Conservation (phyloP, 108 stramenopile species). For the Pelagomonas calceolata region DNA sequence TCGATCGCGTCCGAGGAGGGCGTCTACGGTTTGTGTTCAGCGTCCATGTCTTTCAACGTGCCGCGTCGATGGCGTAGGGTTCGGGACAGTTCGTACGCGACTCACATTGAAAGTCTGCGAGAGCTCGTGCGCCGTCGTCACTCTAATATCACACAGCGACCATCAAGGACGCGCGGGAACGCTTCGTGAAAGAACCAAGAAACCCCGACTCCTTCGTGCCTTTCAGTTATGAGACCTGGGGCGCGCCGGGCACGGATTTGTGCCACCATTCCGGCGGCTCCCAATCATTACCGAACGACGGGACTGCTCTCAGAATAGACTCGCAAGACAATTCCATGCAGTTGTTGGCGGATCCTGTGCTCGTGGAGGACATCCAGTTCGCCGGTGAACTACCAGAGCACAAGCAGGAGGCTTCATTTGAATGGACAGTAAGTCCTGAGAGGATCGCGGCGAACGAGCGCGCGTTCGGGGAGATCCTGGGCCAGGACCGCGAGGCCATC, state of each 20-base stretch:
- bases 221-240: slow-evolving; percentile 17
- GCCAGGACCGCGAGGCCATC: slow-evolving; percentile 19
- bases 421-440: slow-evolving; percentile 27
- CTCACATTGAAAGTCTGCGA: slow-evolving; percentile 40
- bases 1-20: slow-evolving; percentile 54
- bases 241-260: no score
- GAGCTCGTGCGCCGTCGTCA: slow-evolving; percentile 45
- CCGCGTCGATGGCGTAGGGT: slow-evolving; percentile 36
- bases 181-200: slow-evolving; percentile 42
- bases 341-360: slow-evolving; percentile 39
- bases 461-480: slow-evolving; percentile 32
- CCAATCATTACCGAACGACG: no score
- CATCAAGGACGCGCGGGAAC: slow-evolving; percentile 49
- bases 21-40: no score
- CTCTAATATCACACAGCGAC: slow-evolving; percentile 36
- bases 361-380: slow-evolving; percentile 51
- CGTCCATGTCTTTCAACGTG: no score
- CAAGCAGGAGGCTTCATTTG: no score
- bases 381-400: no score
- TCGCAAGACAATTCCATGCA: slow-evolving; percentile 53
- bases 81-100: slow-evolving; percentile 37
- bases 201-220: slow-evolving; percentile 49
- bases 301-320: slow-evolving; percentile 32
- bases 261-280: no score
- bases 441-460: slow-evolving; percentile 34